Percentiles rank a stretch among this genome's conserved stretches.
Conservation (phyloP, 2,329 filamentous ascomycete species). For the Taxawa tesnikishii region DNA sequence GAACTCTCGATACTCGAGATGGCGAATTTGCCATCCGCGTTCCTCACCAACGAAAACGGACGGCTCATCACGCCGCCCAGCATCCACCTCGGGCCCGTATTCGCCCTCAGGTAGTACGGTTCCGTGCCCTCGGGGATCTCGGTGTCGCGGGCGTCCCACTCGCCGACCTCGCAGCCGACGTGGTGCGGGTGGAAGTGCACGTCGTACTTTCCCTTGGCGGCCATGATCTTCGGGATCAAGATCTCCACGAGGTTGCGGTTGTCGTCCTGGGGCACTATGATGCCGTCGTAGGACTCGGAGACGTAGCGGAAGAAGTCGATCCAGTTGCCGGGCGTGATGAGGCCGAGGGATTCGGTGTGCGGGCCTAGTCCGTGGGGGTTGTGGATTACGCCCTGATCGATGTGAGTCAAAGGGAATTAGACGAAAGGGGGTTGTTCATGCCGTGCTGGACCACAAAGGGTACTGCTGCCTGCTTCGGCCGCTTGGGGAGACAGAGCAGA, state of each 20-base stretch:
- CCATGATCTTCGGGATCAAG: constrained; percentile 43
- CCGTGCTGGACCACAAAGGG: too few relatives aligned
- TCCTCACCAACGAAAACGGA: constrained; percentile 36
- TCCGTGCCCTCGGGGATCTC: constrained; percentile 24
- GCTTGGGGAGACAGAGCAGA: too few relatives aligned
- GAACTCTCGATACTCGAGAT: constrained; percentile 41
- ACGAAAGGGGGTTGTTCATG: too few relatives aligned
- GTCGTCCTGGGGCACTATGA: constrained; percentile 40
- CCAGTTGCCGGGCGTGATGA: constrained; percentile 48
- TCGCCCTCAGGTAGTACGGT: constrained; percentile 40
- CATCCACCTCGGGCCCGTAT: constrained; percentile 35
- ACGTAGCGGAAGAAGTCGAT: constrained; percentile 49
- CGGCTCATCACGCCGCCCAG: constrained; percentile 33
- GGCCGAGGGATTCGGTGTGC: constrained; percentile 41
- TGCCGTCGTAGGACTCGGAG: constrained; percentile 33
- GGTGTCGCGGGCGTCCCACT: constrained; percentile 31
- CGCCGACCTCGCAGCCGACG: constrained; percentile 29
- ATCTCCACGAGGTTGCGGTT: constrained; percentile 37
- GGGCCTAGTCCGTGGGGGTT: constrained; percentile 43
- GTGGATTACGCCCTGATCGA: constrained; percentile 36
- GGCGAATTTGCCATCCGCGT: constrained; percentile 37
- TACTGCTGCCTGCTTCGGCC: too few relatives aligned
- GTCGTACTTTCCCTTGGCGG: constrained; percentile 43
- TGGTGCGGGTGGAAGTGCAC: constrained; percentile 41
- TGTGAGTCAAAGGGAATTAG: constrained; percentile 4